These are phyloP conservation scores for Wickerhamomyces subpelliculosus DNA, from an alignment of 805 yeast species.

Conservation along the genomic window DNA sequence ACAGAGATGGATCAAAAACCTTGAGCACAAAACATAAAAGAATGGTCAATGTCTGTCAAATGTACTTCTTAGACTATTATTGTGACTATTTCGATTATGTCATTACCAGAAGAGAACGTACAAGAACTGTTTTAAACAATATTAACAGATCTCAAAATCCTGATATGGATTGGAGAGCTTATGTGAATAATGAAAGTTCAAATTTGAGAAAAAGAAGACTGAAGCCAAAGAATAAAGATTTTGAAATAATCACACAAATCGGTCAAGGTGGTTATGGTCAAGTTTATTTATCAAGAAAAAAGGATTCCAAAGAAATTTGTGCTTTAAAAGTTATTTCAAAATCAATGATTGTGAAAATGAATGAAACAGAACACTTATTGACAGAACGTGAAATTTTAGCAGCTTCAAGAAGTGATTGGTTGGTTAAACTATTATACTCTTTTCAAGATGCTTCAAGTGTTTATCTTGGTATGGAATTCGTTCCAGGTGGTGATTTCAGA, in stretches of 20 bases:
- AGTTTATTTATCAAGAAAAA: conserved; percentile 91
- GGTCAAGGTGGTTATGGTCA: conserved; percentile 99
- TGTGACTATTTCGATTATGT: conserved; percentile 94
- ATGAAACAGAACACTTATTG: conserved; percentile 91
- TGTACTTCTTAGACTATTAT: conserved; percentile 90
- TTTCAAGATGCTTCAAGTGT: conserved; percentile 90
- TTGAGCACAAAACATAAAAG: conserved; percentile 59
- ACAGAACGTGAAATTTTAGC: conserved; percentile 96
- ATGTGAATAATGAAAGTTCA: conserved; percentile 78
- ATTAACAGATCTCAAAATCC: conserved; percentile 32
- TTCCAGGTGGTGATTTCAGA: conserved; percentile 99
- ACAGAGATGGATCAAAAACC: conserved; percentile 3
- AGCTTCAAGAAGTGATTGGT: conserved; percentile 94
- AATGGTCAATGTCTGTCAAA: conserved; percentile 83
- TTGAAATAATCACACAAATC: conserved; percentile 94
- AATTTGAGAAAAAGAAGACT: conserved; percentile 81
- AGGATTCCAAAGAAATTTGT: conserved; percentile 90
- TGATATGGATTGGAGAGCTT: conserved; percentile 60
- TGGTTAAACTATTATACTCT: conserved; percentile 87
- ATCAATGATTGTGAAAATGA: conserved; percentile 75
- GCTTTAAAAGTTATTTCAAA: conserved; percentile 91
- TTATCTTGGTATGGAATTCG: conserved; percentile 96
- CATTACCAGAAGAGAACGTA: conserved; percentile 76
- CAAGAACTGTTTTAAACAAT: conserved; percentile 59
- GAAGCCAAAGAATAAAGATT: conserved; percentile 91